Percentiles rank a stretch among this genome's conserved stretches.
Evolutionary conservation across 2,329 filamentous ascomycete species (phyloP).

Genomic region (Chaetomium olivaceum): DNA sequence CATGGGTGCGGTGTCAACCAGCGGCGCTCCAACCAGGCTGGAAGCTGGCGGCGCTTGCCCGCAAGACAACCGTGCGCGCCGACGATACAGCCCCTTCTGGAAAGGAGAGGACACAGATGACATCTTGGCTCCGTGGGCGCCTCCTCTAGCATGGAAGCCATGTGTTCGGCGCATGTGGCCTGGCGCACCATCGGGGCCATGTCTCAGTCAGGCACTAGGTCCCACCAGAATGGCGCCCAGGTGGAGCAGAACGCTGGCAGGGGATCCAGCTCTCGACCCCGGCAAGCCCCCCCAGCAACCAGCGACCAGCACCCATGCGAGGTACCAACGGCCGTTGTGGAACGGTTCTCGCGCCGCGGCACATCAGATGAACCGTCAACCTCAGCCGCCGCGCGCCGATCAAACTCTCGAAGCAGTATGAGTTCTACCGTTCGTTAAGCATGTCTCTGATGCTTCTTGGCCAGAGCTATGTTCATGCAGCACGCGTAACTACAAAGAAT

Average conservation of each 20-base stretch:
- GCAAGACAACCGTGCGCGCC: conserved; percentile 1
- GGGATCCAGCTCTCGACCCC: conserved; percentile 9
- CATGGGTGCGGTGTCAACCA: conserved; percentile 12
- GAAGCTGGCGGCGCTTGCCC: conserved; percentile 2
- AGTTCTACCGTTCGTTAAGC: neutral
- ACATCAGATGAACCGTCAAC: conserved; percentile 26
- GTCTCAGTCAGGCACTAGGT: conserved; percentile 26
- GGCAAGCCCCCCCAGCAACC: neutral
- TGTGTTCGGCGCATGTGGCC: conserved; percentile 19
- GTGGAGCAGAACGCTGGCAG: conserved; percentile 24
- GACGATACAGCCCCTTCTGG: conserved; percentile 2
- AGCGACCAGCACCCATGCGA: conserved; percentile 14
- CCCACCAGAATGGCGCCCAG: conserved; percentile 27
- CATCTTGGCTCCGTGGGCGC: neutral
- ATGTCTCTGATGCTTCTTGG: neutral
- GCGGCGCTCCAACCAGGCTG: neutral
- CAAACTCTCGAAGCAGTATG: conserved; percentile 23
- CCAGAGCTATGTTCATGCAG: neutral
- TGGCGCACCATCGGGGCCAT: conserved; percentile 28
- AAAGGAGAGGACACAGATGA: conserved; percentile 13
- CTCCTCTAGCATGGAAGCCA: conserved; percentile 14
- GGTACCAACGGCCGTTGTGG: conserved; percentile 16
- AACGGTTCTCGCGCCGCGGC: conserved; percentile 5
- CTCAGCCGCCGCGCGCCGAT: conserved; percentile 28
- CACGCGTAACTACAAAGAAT: neutral